phyloP scores from a whole-genome alignment of 2,329 filamentous ascomycete genomes.

The Neonectria magnoliae region DNA sequence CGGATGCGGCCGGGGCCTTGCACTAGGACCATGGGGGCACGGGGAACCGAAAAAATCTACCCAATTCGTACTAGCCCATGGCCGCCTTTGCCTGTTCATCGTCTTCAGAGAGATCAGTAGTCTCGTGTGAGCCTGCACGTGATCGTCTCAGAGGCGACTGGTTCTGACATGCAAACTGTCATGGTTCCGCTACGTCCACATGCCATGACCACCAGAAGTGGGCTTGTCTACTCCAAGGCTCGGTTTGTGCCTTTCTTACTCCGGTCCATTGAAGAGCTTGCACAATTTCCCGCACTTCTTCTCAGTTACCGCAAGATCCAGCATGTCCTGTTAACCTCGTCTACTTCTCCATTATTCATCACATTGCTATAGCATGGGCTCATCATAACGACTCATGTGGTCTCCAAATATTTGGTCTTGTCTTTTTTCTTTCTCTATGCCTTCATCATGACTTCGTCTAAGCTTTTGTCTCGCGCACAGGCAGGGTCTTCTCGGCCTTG shows the following conservation, averaged over 20 bases:
- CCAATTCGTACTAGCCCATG: slow-evolving; percentile 9
- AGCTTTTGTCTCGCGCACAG: slow-evolving; percentile 42
- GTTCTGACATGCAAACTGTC: background rate
- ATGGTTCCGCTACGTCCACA: slow-evolving; percentile 1
- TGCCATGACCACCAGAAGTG: background rate
- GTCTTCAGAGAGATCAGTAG: no score
- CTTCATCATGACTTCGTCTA: slow-evolving; percentile 28
- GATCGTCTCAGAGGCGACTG: background rate
- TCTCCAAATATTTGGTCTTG: slow-evolving; percentile 6
- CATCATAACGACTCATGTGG: slow-evolving; percentile 24
- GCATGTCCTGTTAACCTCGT: background rate
- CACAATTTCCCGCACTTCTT: background rate
- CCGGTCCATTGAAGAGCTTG: background rate
- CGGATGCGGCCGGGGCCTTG: slow-evolving; percentile 19
- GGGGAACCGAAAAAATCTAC: slow-evolving; percentile 1
- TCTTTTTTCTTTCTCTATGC: slow-evolving; percentile 34
- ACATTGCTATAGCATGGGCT: slow-evolving; percentile 7
- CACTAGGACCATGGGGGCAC: slow-evolving; percentile 10
- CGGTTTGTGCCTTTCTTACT: background rate
- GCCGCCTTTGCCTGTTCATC: background rate
- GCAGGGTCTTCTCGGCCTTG: slow-evolving; percentile 42
- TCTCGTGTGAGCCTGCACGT: background rate
- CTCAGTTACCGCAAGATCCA: background rate
- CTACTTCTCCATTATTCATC: slow-evolving; percentile 14
- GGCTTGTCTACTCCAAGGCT: background rate